Evolutionary conservation across 148 eudicot species (phyloP).

Genomic region (Beta vulgaris): DNA sequence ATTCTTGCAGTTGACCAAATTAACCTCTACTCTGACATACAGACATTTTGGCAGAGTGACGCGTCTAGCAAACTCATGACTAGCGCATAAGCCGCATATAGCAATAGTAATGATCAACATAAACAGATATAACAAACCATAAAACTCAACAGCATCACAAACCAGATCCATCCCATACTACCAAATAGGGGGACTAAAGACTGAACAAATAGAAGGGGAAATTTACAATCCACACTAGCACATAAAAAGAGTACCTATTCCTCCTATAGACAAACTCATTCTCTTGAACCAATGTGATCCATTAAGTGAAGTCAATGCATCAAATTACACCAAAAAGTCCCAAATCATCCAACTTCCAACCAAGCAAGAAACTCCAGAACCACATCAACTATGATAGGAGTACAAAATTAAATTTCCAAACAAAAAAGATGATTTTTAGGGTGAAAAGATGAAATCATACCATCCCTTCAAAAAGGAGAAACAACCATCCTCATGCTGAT

Average conservation of each 20-base stretch:
- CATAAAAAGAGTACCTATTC: background rate
- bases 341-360: background rate
- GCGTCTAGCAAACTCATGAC: too few relatives aligned
- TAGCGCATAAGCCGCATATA: too few relatives aligned
- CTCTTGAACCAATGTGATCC: too few relatives aligned
- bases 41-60: too few relatives aligned
- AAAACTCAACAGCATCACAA: background rate
- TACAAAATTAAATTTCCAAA: background rate
- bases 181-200: background rate
- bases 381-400: background rate
- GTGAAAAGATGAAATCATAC: slow-evolving; percentile 29
- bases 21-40: too few relatives aligned
- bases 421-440: background rate
- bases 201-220: background rate
- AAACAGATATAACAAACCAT: background rate
- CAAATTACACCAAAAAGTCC: background rate
- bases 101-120: too few relatives aligned
- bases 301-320: background rate
- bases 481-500: slow-evolving; percentile 34
- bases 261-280: too few relatives aligned
- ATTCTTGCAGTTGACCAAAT: background rate
- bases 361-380: background rate
- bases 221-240: background rate
- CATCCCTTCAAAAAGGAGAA: slow-evolving; percentile 56
- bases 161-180: background rate